Percentiles rank a stretch among this genome's conserved stretches.
These are phyloP conservation scores for Suillus discolor DNA, from an alignment of 768 basidiomycete genomes.

Conservation along the genomic window DNA sequence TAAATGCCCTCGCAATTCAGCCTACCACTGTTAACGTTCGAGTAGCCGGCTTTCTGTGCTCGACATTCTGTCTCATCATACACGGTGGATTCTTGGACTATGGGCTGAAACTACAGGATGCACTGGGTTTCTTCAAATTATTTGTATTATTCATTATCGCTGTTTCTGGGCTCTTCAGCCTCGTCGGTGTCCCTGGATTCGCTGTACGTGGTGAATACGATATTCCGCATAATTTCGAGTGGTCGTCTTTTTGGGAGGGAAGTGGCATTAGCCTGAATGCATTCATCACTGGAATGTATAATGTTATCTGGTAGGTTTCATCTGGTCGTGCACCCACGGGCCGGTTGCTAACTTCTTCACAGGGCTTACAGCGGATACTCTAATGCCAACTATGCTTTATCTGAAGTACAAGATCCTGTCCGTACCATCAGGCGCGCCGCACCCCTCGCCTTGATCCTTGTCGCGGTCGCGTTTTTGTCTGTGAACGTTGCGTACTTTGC, in stretches of 20 bases:
- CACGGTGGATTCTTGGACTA: slow-evolving; percentile 56
- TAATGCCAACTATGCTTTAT: slow-evolving; percentile 74
- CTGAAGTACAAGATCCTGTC: slow-evolving; percentile 70
- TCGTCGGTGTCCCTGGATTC: slow-evolving; percentile 53
- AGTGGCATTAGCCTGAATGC: slow-evolving; percentile 57
- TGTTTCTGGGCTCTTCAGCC: slow-evolving; percentile 53
- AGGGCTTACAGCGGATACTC: slow-evolving; percentile 78
- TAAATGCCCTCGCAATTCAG: slow-evolving; percentile 53
- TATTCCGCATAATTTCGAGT: slow-evolving; percentile 57
- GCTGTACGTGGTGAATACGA: slow-evolving; percentile 52
- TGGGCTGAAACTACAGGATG: slow-evolving; percentile 66
- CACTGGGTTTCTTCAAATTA: slow-evolving; percentile 65
- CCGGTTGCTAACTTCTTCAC: background rate
- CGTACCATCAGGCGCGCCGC: slow-evolving; percentile 72
- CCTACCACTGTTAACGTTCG: slow-evolving; percentile 52
- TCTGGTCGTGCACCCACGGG: background rate
- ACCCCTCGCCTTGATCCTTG: slow-evolving; percentile 61
- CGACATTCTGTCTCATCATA: slow-evolving; percentile 56
- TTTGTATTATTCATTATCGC: slow-evolving; percentile 53
- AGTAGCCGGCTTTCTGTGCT: slow-evolving; percentile 53
- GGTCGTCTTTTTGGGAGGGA: slow-evolving; percentile 67
- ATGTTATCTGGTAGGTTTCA: slow-evolving; percentile 61
- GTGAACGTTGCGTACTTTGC: slow-evolving; percentile 77
- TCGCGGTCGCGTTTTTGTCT: slow-evolving; percentile 61
- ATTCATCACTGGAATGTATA: slow-evolving; percentile 65